Evolutionary conservation across 192 early-diverging fungal species (phyloP).

Genomic region (Gigaspora rosea): DNA sequence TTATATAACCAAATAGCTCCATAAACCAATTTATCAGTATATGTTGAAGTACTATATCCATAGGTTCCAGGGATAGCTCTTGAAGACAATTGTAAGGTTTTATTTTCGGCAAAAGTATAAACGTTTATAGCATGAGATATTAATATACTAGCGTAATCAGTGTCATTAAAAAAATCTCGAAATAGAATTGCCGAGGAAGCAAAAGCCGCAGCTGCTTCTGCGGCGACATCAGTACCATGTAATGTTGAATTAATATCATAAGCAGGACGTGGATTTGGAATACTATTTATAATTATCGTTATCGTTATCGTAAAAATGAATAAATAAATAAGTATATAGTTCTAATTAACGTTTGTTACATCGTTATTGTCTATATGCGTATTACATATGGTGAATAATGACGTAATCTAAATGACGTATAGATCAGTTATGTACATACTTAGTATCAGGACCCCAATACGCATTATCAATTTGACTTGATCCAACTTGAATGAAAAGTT

Average conservation of each 20-base stretch:
- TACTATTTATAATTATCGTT: neutral
- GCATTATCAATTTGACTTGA: conserved; percentile 49
- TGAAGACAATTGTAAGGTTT: too few relatives aligned
- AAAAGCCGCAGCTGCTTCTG: conserved; percentile 54
- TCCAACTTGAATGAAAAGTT: conserved; percentile 55
- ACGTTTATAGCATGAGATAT: conserved; percentile 46
- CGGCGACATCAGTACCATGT: conserved; percentile 60
- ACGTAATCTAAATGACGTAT: too few relatives aligned
- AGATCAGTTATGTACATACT: neutral
- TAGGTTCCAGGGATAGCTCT: too few relatives aligned
- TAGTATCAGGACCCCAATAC: conserved; percentile 59
- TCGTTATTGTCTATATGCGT: too few relatives aligned
- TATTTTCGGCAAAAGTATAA: conserved; percentile 48
- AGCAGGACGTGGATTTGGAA: conserved; percentile 54
- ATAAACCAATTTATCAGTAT: conserved; percentile 51
- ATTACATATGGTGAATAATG: too few relatives aligned
- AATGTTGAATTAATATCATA: conserved; percentile 43
- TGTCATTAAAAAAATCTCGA: conserved; percentile 47
- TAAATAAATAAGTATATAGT: too few relatives aligned
- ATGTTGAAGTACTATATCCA: conserved; percentile 1
- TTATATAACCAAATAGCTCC: conserved; percentile 61
- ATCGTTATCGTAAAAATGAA: too few relatives aligned
- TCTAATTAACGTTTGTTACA: too few relatives aligned
- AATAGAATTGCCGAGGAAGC: conserved; percentile 57
- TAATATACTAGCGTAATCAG: conserved; percentile 46